phyloP scores from a whole-genome alignment of 2,329 filamentous ascomycete genomes.

The Endocalyx cinctus region DNA sequence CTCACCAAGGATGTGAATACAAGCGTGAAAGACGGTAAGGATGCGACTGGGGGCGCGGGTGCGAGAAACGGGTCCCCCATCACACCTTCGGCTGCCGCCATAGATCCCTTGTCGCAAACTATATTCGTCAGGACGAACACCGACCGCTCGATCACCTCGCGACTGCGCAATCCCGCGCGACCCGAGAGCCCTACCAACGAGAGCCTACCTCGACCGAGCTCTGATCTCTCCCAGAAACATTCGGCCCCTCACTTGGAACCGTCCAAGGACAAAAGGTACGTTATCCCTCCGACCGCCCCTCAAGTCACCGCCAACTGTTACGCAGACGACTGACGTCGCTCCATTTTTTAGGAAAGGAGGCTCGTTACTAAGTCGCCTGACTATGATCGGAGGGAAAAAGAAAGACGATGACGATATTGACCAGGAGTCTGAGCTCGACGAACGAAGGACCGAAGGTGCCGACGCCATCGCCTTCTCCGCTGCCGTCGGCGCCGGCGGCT shows the following conservation, averaged over 20 bases:
- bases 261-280: slow-evolving; percentile 63
- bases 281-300: slow-evolving; percentile 12
- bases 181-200: slow-evolving; percentile 49
- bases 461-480: slow-evolving; percentile 80
- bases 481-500: slow-evolving; percentile 66
- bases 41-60: slow-evolving; percentile 16
- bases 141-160: slow-evolving; percentile 32
- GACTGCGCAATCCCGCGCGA: slow-evolving; percentile 46
- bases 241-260: slow-evolving; percentile 30
- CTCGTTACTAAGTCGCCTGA: slow-evolving; percentile 81
- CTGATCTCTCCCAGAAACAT: slow-evolving; percentile 37
- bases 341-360: slow-evolving; percentile 64
- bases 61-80: slow-evolving; percentile 14
- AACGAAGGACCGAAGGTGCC: slow-evolving; percentile 69
- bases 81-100: slow-evolving; percentile 38
- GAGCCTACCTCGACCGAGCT: slow-evolving; percentile 32
- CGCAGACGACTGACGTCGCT: too few species aligned
- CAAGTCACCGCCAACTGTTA: too few species aligned
- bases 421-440: slow-evolving; percentile 65
- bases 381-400: slow-evolving; percentile 77
- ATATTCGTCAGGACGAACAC: slow-evolving; percentile 35
- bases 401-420: slow-evolving; percentile 53
- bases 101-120: slow-evolving; percentile 65
- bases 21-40: slow-evolving; percentile 19
- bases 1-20: slow-evolving; percentile 21